Evolutionary conservation across 129 eudicot species (phyloP).

Genomic region (sunflower (Helianthus annuus)): HanXRQr2.0-SUNRISE NC_035441.2:105321135-105321634

Average conservation of each 20-base stretch:
- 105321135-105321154: constrained; percentile 77
- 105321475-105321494: constrained; percentile 87
- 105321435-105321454: background rate
- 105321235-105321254: background rate
- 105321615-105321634: background rate
- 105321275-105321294: constrained; percentile 1
- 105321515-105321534: constrained; percentile 95
- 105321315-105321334: constrained; percentile 93
- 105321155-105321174: constrained; percentile 94
- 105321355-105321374: constrained; percentile 77
- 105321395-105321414: background rate
- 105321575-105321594: background rate
- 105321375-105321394: constrained; percentile 64
- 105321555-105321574: background rate
- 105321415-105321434: background rate
- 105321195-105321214: constrained; percentile 17
- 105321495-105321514: constrained; percentile 83
- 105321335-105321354: constrained; percentile 89
- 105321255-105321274: background rate
- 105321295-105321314: constrained; percentile 8
- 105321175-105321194: constrained; percentile 32
- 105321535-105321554: background rate
- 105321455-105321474: constrained; percentile 47
- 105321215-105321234: background rate
- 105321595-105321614: background rate